These are phyloP conservation scores for Casuarina equisetifolia DNA, from an alignment of 306 rosid species.

Conservation along the genomic window DNA sequence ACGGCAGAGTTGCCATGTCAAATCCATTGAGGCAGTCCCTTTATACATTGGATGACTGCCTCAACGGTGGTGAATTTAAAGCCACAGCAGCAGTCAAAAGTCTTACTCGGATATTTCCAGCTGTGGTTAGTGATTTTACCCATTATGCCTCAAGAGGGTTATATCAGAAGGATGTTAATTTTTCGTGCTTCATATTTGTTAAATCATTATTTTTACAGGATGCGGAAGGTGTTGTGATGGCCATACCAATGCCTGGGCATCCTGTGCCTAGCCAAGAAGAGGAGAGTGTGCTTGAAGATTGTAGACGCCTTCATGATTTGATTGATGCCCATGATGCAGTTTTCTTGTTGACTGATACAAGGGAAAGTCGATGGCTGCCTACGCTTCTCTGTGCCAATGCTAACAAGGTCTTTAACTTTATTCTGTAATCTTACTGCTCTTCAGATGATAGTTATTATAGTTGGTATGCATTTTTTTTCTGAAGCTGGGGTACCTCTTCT, in stretches of 20 bases:
- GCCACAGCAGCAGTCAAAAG: constrained; percentile 82
- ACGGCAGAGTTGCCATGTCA: constrained; percentile 94
- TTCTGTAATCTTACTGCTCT: constrained; percentile 12
- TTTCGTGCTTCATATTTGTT: constrained; percentile 21
- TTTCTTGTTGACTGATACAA: constrained; percentile 92
- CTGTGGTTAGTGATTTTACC: constrained; percentile 64
- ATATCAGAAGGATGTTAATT: constrained; percentile 1
- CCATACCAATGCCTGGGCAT: constrained; percentile 98
- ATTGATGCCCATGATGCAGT: constrained; percentile 79
- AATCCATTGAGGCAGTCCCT: constrained; percentile 97
- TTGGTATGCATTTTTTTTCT: constrained; percentile 10
- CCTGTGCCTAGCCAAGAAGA: constrained; percentile 72
- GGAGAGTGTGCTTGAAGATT: constrained; percentile 64
- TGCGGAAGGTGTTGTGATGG: constrained; percentile 86
- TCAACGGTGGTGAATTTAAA: constrained; percentile 86
- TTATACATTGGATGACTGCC: constrained; percentile 90
- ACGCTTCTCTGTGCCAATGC: constrained; percentile 88
- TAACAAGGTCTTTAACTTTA: constrained; percentile 61
- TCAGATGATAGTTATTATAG: not conserved
- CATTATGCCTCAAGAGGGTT: constrained; percentile 8
- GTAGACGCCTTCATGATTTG: constrained; percentile 63
- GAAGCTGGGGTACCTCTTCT: constrained; percentile 2
- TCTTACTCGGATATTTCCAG: constrained; percentile 83
- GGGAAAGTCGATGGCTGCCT: constrained; percentile 99
- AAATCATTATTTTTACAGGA: constrained; percentile 49